phyloP scores from a whole-genome alignment of 23 red algal genomes.

The Gracilaria caudata region DNA sequence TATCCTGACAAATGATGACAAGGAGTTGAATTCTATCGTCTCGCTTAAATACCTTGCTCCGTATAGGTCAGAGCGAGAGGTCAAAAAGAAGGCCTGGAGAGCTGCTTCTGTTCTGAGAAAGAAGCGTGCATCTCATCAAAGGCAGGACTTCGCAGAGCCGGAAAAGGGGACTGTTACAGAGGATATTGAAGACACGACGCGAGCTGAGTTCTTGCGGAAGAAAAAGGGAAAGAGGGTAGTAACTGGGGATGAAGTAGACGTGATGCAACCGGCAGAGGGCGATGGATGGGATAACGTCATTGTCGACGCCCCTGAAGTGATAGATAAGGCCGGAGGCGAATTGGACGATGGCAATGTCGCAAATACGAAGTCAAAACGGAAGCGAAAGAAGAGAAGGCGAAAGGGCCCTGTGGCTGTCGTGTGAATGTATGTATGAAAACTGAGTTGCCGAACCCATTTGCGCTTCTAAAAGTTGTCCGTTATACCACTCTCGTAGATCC shows the following conservation, averaged over 20 bases:
- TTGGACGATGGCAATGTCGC: not conserved
- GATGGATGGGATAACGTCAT: slow-evolving; percentile 8
- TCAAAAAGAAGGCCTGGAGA: slow-evolving; percentile 56
- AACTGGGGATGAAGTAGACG: not conserved
- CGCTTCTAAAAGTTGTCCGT: no score
- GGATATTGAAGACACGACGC: not conserved
- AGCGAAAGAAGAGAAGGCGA: slow-evolving; percentile 17
- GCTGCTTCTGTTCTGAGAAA: slow-evolving; percentile 8
- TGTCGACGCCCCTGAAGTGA: not conserved
- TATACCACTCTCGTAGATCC: no score
- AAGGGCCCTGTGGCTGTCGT: not conserved
- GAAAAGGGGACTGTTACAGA: not conserved
- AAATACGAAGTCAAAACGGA: slow-evolving; percentile 2
- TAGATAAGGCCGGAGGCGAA: not conserved
- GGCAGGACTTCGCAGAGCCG: not conserved
- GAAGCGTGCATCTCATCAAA: not conserved
- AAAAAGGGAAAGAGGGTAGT: not conserved
- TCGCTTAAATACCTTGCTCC: slow-evolving; percentile 82
- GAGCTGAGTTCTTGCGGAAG: not conserved
- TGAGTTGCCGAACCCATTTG: no score
- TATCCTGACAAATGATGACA: slow-evolving; percentile 86
- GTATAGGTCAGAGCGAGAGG: slow-evolving; percentile 64
- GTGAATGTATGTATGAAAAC: not conserved
- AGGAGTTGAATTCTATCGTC: slow-evolving; percentile 87
- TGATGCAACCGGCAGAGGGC: not conserved